Conservation (phyloP, 1,139 yeast genomes). For the Candida tropicalis region DNA sequence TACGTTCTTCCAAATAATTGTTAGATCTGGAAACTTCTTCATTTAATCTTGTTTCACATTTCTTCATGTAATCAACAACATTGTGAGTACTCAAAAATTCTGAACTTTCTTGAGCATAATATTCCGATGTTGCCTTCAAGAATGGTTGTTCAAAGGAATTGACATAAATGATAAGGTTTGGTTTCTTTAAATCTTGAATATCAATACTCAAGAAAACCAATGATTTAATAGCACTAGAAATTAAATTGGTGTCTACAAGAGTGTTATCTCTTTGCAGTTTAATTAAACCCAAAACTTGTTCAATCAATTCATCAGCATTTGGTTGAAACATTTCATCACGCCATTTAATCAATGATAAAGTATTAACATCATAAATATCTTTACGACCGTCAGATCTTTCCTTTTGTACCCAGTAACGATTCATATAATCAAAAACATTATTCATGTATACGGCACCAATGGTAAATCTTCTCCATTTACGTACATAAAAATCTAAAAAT, state of each 20-base stretch:
- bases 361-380: slow-evolving; percentile 87
- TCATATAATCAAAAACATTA: slow-evolving; percentile 93
- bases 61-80: slow-evolving; percentile 88
- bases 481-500: slow-evolving; percentile 81
- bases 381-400: slow-evolving; percentile 95
- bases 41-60: slow-evolving; percentile 77
- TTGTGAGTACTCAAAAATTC: slow-evolving; percentile 70
- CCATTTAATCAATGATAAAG: slow-evolving; percentile 88
- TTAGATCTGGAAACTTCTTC: slow-evolving; percentile 83
- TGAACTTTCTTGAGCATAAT: slow-evolving; percentile 71
- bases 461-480: slow-evolving; percentile 86
- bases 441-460: slow-evolving; percentile 91
- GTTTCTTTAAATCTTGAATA: slow-evolving; percentile 79
- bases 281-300: slow-evolving; percentile 75
- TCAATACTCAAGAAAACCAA: slow-evolving; percentile 79
- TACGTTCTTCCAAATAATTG: slow-evolving; percentile 82
- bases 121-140: slow-evolving; percentile 70
- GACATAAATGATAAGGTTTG: slow-evolving; percentile 80
- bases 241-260: slow-evolving; percentile 64
- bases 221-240: slow-evolving; percentile 80
- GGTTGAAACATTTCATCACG: slow-evolving; percentile 76
- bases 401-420: slow-evolving; percentile 96
- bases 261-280: slow-evolving; percentile 80
- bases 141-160: slow-evolving; percentile 78
- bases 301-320: slow-evolving; percentile 60